Conservation (phyloP, 1,284 basidiomycete species). For the Austroboletus niveus region DNA sequence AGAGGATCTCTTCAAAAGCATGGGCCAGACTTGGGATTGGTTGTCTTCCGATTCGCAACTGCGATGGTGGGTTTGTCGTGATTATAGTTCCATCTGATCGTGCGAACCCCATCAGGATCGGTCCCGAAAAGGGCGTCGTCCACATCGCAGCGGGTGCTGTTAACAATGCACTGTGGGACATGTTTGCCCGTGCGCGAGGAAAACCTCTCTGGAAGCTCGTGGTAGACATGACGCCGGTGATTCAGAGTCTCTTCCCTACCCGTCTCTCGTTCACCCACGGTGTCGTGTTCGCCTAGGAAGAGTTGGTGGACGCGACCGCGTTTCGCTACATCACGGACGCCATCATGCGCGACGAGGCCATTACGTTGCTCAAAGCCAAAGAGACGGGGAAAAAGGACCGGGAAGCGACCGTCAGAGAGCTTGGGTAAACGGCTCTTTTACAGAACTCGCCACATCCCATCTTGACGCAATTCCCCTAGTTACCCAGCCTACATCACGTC, state of each 20-base stretch:
- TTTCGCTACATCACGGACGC: slow-evolving; percentile 95
- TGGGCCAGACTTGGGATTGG: slow-evolving; percentile 83
- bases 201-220: slow-evolving; percentile 88
- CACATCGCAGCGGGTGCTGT: slow-evolving; percentile 82
- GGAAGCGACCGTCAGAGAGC: slow-evolving; percentile 66
- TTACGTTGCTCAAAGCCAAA: slow-evolving; percentile 77
- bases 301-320: slow-evolving; percentile 80
- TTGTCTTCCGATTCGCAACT: slow-evolving; percentile 86
- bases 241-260: background rate
- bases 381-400: slow-evolving; percentile 77
- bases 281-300: slow-evolving; percentile 51
- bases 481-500: slow-evolving; percentile 96
- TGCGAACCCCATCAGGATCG: slow-evolving; percentile 54
- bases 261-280: background rate
- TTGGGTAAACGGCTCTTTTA: slow-evolving; percentile 44
- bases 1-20: slow-evolving; percentile 81
- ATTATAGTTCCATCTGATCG: background rate
- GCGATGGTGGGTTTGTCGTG: slow-evolving; percentile 65
- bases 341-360: slow-evolving; percentile 89
- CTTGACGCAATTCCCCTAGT: slow-evolving; percentile 36
- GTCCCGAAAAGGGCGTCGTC: slow-evolving; percentile 86
- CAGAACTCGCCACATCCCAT: background rate
- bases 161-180: slow-evolving; percentile 80
- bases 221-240: slow-evolving; percentile 78
- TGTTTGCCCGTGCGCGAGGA: slow-evolving; percentile 72